Evolutionary conservation across 2,329 filamentous ascomycete genomes (phyloP), one percentile per base, ranked within the genome.

Genomic region (Dactylonectria estremocensis): DNA sequence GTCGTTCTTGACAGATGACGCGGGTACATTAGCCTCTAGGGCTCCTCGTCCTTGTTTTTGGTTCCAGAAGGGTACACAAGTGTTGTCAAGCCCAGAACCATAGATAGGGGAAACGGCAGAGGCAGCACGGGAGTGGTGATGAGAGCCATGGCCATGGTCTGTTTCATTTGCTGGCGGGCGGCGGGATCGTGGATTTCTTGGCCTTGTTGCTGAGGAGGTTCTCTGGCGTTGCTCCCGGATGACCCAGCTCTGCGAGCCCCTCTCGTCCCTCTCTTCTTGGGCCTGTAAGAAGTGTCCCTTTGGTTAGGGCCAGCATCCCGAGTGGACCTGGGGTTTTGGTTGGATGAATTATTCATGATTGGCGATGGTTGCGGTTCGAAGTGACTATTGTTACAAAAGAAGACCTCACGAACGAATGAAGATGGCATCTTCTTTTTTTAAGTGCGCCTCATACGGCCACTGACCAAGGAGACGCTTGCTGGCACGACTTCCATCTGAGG

Each of bases 81-180:
- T 9, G 61, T 63, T 10, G 68, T 57, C 3, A 70, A 31, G 2
- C 65, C 69, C 9, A 72, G 33, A 1, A 56, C 52, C n/a, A 63
- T 33, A 8, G 60, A 45, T 1, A 72, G 63, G 3, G 66, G 66
- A 24, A 72, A 72, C 3, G 68, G 69, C 2, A 70, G 22, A 13
- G 69, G 62, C 14, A 64, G 61, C n/a, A 49, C 69, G 0, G 68
- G 68, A 7, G 66, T 72, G 28, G 61, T 66, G 53, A 70, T 72
- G 53, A 71, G 68, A 22, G 61, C 60, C 16, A 61, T 62, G 9
- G 69, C 60, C 22, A 72, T 66, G 5, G 66, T 69, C 24, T 70
- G 69, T 48, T 72, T 72, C 62, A 72, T 69, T 37, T 72, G 69
- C 13, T 69, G 66, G 13, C 68, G 57, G 5, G 68, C 66, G n/a